Conservation (phyloP, 148 eudicot species). For the Bassia scoparia region DNA sequence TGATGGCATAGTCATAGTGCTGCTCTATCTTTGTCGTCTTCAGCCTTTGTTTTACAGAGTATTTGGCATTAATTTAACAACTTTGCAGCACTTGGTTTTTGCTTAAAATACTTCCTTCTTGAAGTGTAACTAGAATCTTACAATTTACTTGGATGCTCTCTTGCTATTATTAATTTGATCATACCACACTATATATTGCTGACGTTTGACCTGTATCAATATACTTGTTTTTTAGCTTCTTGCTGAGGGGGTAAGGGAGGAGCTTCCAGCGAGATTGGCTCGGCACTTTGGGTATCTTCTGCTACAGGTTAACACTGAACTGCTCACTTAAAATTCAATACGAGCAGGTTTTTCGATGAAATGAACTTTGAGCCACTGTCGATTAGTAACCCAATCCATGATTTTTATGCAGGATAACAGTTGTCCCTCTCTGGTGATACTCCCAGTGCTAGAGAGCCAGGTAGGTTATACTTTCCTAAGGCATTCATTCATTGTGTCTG, state of each 20-base stretch:
- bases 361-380: neutral
- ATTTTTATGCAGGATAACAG: slow-evolving; percentile 90
- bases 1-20: slow-evolving; percentile 93
- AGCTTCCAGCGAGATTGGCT: slow-evolving; percentile 92
- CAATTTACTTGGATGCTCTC: neutral
- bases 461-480: slow-evolving; percentile 31
- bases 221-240: slow-evolving; percentile 63
- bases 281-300: slow-evolving; percentile 93
- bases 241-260: slow-evolving; percentile 98
- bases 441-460: slow-evolving; percentile 97
- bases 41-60: slow-evolving; percentile 99
- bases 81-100: neutral
- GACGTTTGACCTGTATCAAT: neutral
- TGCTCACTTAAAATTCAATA: slow-evolving; percentile 12
- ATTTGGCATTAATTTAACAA: slow-evolving; percentile 13
- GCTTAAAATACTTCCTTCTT: neutral
- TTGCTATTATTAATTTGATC: neutral
- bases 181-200: neutral
- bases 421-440: slow-evolving; percentile 97
- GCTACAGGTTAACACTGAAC: slow-evolving; percentile 57
- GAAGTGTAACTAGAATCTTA: neutral
- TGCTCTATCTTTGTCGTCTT: slow-evolving; percentile 93
- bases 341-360: slow-evolving; percentile 7
- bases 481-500: neutral
- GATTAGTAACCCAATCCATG: neutral